These are phyloP conservation scores for Furcasterigmium sp. DNA, from an alignment of 2,329 filamentous ascomycete genomes.

Conservation along the genomic window DNA sequence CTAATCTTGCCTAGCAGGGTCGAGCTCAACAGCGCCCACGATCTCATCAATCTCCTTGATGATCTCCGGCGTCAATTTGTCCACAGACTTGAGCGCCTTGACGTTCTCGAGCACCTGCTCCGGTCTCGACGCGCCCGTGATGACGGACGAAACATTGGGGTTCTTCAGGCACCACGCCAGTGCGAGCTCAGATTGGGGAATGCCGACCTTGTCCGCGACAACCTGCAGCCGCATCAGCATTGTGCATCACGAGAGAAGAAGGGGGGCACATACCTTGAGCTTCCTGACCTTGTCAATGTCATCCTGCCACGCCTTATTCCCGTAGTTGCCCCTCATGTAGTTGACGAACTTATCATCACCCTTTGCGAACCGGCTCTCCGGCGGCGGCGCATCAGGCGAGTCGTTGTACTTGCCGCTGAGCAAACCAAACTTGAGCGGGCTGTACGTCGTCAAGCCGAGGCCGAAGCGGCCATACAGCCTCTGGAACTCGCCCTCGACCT, in stretches of 20 bases:
- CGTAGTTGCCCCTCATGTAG: constrained; percentile 44
- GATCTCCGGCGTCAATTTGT: constrained; percentile 43
- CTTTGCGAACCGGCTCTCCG: constrained; percentile 52
- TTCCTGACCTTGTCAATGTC: constrained; percentile 39
- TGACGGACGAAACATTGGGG: constrained; percentile 45
- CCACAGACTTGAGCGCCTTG: constrained; percentile 36
- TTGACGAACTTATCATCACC: constrained; percentile 53
- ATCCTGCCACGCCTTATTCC: constrained; percentile 51
- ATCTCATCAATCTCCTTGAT: constrained; percentile 46
- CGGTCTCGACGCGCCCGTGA: constrained; percentile 44
- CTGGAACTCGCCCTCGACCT: constrained; percentile 59
- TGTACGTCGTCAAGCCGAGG: constrained; percentile 57
- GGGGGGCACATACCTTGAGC: no score
- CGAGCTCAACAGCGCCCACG: constrained; percentile 11
- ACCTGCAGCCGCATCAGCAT: no score
- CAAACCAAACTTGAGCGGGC: constrained; percentile 52
- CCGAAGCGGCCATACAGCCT: constrained; percentile 55
- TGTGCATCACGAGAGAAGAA: no score
- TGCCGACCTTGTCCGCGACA: constrained; percentile 53
- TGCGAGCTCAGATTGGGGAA: constrained; percentile 44
- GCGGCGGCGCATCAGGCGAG: constrained; percentile 44
- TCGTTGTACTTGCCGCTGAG: constrained; percentile 63
- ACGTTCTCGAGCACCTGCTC: constrained; percentile 49
- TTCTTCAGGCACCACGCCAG: constrained; percentile 51
- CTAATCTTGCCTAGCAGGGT: constrained; percentile 13